Evolutionary conservation across 352 stramenopile genomes (phyloP), one percentile per base, ranked within the genome.

Genomic region (Phytophthora quininea): DNA sequence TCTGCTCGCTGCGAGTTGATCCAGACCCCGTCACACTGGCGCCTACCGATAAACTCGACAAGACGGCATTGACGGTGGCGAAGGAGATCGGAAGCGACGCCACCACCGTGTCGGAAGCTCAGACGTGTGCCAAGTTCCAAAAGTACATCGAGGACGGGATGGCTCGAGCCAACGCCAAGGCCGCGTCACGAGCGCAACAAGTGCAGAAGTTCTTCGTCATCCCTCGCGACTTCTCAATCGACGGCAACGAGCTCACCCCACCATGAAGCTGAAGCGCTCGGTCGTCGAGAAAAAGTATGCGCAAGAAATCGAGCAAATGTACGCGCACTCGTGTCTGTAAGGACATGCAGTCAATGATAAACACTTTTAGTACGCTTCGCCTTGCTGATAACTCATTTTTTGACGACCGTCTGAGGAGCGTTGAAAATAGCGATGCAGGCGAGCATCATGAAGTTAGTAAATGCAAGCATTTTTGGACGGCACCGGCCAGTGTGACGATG

Each of bases 251-350:
- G 64, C 79, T 98, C 6, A 98, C 94, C 38, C 95, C 3, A 98
- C 95, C 46, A 82, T 98, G 70, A 98, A 98, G 77, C 75, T 98
- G 59, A 98, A 98, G 80, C 86, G 95, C 7, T 71, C 79, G 7
- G 79, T 97, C 15, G 88, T 97, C 19, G 74, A 84, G 40, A 88
- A 96, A 54, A 95, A 97, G 74, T 97, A 98, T 76, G 71, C 49
- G 0, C 75, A 89, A 27, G 77, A 92, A 54, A 97, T 98, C 69
- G 90, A 97, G 43, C 49, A 65, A 31, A 82, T 98, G 65, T 98
- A 98, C 67, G 64, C 55, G 2, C 48, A 46, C 14, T 38, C 59
- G 43, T 54, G 53, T 31, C 51, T 69, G 49, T 65, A 53, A 50
- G 19, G 37, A n/a, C 46, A 15, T 37, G 47, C 10, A 53, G 12